Conservation (phyloP, 768 basidiomycete genomes). For the Pseudohyphozyma bogoriensis region DNA sequence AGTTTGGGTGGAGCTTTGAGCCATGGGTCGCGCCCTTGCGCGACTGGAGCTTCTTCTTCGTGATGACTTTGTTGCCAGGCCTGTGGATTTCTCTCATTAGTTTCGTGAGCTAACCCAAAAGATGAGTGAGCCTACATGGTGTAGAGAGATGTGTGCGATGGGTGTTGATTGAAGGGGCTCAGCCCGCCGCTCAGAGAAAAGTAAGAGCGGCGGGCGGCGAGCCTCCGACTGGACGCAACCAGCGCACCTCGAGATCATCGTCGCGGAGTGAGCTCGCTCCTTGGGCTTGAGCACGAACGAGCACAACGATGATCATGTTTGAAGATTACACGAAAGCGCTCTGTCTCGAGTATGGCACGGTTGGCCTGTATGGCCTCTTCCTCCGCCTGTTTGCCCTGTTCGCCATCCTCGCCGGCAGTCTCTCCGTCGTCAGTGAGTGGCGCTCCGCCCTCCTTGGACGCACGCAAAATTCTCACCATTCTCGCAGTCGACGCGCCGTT, state of each 20-base stretch:
- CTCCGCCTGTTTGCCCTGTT: conserved; percentile 11
- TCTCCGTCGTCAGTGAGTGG: conserved; percentile 3
- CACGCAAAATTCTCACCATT: not conserved
- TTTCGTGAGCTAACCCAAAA: not conserved
- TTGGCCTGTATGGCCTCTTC: conserved; percentile 1
- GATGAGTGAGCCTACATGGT: too few relatives aligned
- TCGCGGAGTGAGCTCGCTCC: too few relatives aligned
- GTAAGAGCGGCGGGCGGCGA: not conserved
- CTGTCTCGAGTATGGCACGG: not conserved
- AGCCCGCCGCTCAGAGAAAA: not conserved
- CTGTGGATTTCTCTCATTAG: not conserved
- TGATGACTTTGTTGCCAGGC: conserved; percentile 22
- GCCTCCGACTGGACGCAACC: not conserved
- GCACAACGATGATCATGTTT: too few relatives aligned
- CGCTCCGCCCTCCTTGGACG: not conserved
- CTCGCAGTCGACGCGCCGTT: conserved; percentile 13
- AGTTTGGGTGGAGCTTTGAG: conserved; percentile 26
- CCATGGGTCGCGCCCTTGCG: conserved; percentile 13
- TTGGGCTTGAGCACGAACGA: too few relatives aligned
- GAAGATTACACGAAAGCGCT: not conserved
- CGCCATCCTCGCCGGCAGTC: not conserved
- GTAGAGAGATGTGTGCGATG: too few relatives aligned
- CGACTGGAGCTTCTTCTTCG: conserved; percentile 20
- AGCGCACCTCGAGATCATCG: too few relatives aligned
- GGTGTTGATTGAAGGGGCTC: not conserved